Conservation (phyloP, 495 filamentous ascomycete species). For the Penicillium bialowiezense region DNA sequence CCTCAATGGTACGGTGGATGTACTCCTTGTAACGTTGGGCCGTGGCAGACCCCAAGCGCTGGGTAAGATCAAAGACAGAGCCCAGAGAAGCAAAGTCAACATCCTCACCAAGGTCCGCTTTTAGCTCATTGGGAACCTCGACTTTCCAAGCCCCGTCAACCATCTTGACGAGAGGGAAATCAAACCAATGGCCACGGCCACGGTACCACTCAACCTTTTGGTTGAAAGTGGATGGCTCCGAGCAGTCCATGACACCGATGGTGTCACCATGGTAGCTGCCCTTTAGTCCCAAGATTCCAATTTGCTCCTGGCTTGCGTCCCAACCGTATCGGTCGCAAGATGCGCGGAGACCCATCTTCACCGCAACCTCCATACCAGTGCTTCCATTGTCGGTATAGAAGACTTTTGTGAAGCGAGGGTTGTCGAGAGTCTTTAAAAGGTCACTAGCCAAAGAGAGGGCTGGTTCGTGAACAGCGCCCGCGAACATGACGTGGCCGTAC, state of each 20-base stretch:
- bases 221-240: conserved; percentile 69
- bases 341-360: conserved; percentile 75
- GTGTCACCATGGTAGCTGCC: conserved; percentile 81
- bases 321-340: conserved; percentile 61
- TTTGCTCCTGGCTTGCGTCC: conserved; percentile 49
- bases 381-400: conserved; percentile 82
- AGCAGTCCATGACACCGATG: conserved; percentile 76
- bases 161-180: conserved; percentile 67
- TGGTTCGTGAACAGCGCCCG: conserved; percentile 67
- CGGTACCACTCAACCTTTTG: conserved; percentile 78
- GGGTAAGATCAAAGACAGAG: conserved; percentile 60
- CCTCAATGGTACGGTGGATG: conserved; percentile 51
- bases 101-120: conserved; percentile 42
- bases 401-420: conserved; percentile 59
- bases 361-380: conserved; percentile 73
- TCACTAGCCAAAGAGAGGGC: conserved; percentile 61
- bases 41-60: conserved; percentile 38
- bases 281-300: conserved; percentile 67
- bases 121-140: conserved; percentile 47
- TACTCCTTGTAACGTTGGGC: conserved; percentile 53
- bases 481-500: conserved; percentile 85
- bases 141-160: conserved; percentile 60
- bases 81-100: conserved; percentile 48
- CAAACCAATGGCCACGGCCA: conserved; percentile 72
- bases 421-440: conserved; percentile 53